A percentile compares a stretch with the other conserved stretches of the same genome.
These are phyloP conservation scores for Yamadazyma olivae DNA, from an alignment of 805 yeast genomes.

Conservation along the genomic window DNA sequence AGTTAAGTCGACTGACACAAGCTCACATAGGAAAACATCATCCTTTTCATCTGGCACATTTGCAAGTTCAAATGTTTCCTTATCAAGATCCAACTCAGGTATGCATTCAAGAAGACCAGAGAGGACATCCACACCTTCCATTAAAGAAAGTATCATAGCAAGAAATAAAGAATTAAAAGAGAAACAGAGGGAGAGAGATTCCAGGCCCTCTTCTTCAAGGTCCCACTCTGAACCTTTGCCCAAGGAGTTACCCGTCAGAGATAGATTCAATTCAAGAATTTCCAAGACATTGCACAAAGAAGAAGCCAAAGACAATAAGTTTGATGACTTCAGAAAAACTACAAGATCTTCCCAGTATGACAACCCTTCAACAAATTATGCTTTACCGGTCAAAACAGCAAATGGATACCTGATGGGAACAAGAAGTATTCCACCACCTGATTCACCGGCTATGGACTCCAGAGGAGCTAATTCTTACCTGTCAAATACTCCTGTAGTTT, in stretches of 20 bases:
- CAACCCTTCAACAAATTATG: not conserved
- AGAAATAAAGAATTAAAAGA: constrained; percentile 37
- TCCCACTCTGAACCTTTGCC: not conserved
- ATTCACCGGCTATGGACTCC: not conserved
- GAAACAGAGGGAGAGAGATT: constrained; percentile 15
- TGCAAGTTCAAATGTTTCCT: not conserved
- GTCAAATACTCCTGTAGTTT: not conserved
- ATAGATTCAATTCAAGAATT: not conserved
- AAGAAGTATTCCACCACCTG: not conserved
- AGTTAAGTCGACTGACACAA: no score
- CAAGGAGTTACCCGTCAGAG: not conserved
- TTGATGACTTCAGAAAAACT: not conserved
- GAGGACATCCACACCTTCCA: constrained; percentile 47
- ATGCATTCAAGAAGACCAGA: no score
- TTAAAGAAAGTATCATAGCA: constrained; percentile 46
- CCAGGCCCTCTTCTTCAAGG: constrained; percentile 18
- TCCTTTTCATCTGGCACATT: constrained; percentile 1
- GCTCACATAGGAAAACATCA: no score
- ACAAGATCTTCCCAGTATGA: not conserved
- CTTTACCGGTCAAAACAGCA: no score
- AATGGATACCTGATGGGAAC: not conserved
- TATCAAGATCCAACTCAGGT: no score
- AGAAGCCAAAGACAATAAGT: not conserved
- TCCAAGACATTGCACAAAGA: not conserved
- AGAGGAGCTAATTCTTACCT: not conserved